Conservation (phyloP, 2,329 filamentous ascomycete species). For the Fusarium citri region DNA sequence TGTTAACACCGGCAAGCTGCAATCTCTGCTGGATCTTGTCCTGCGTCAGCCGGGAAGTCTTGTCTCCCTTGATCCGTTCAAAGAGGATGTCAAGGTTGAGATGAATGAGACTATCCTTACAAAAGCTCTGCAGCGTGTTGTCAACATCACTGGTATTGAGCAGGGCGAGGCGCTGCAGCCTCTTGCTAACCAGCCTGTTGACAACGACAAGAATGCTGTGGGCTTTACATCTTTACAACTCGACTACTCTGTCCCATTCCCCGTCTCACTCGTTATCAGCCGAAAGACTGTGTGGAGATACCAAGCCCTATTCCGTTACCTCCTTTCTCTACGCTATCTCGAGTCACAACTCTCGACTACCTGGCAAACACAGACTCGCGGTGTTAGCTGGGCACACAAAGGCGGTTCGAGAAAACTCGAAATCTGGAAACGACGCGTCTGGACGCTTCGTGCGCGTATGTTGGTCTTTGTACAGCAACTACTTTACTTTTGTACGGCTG, state of each 20-base stretch:
- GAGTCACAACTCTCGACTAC: conserved; percentile 87
- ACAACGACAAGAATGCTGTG: conserved; percentile 86
- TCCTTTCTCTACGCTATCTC: conserved; percentile 88
- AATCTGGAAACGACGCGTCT: conserved; percentile 91
- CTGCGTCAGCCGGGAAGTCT: conserved; percentile 96
- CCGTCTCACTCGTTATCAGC: conserved; percentile 93
- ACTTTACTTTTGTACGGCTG: conserved; percentile 94
- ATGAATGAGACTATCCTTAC: conserved; percentile 96
- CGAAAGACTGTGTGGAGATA: conserved; percentile 97
- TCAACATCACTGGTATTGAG: conserved; percentile 95
- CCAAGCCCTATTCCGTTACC: conserved; percentile 93
- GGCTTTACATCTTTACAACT: conserved; percentile 94
- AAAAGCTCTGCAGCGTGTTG: conserved; percentile 93
- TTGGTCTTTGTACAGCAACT: conserved; percentile 96
- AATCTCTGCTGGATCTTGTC: conserved; percentile 94
- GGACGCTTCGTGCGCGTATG: conserved; percentile 93
- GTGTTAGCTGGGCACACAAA: conserved; percentile 83
- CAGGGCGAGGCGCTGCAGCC: conserved; percentile 86
- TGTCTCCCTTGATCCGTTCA: conserved; percentile 94
- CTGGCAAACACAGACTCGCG: conserved; percentile 91
- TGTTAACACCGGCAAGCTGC: conserved; percentile 92
- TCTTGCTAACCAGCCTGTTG: conserved; percentile 73
- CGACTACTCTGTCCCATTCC: conserved; percentile 94
- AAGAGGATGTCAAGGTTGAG: conserved; percentile 96
- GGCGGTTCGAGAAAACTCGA: conserved; percentile 80